A percentile compares a stretch with the other conserved stretches of the same genome.
Conservation (phyloP, 129 eudicot genomes). For the Sambucus nigra region DNA sequence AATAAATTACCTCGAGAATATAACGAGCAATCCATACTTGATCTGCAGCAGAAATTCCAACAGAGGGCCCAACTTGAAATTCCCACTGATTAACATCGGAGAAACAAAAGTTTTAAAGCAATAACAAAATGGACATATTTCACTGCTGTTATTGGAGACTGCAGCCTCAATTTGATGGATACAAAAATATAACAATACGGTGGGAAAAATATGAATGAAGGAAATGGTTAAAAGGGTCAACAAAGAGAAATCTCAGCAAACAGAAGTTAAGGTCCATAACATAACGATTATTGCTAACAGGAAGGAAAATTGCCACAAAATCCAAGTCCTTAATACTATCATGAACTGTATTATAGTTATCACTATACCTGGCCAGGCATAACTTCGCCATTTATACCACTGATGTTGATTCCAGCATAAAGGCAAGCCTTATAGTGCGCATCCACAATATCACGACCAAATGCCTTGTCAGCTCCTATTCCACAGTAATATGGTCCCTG, state of each 20-base stretch:
- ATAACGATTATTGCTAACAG: too few relatives aligned
- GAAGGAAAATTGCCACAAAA: too few relatives aligned
- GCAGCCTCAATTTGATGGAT: too few relatives aligned
- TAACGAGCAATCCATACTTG: slow-evolving; percentile 27
- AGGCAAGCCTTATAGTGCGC: slow-evolving; percentile 12
- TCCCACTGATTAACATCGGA: slow-evolving; percentile 24
- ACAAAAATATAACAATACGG: neutral
- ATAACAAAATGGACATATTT: neutral
- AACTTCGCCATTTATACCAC: slow-evolving; percentile 23
- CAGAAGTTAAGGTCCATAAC: too few relatives aligned
- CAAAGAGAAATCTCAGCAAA: too few relatives aligned
- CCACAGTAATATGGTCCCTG: slow-evolving; percentile 15
- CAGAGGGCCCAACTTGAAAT: slow-evolving; percentile 29
- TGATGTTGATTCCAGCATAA: slow-evolving; percentile 20
- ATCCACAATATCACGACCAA: slow-evolving; percentile 11
- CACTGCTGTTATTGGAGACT: too few relatives aligned
- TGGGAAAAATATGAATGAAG: neutral
- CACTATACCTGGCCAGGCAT: slow-evolving; percentile 25
- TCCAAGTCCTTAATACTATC: too few relatives aligned
- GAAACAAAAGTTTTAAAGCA: neutral
- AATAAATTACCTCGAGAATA: slow-evolving; percentile 19
- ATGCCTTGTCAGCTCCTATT: slow-evolving; percentile 14
- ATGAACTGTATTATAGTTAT: too few relatives aligned
- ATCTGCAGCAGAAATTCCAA: slow-evolving; percentile 27
- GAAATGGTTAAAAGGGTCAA: neutral